Percentiles rank a stretch among this genome's conserved stretches.
phyloP scores from a whole-genome alignment of 495 filamentous ascomycete genomes.

The Penicillium argentinense region DNA sequence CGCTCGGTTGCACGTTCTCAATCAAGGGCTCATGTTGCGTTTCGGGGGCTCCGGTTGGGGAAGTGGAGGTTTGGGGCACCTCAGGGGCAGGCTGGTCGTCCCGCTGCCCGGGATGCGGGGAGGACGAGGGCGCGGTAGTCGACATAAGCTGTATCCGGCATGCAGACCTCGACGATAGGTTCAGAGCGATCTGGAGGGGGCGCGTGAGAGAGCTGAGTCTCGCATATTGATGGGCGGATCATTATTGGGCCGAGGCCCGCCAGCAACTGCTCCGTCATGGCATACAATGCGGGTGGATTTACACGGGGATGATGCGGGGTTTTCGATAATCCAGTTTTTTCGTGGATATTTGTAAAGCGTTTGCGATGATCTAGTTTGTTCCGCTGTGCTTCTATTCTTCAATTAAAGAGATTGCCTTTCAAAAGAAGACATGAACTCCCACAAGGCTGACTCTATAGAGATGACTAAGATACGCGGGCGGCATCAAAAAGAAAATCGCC shows the following conservation, averaged over 20 bases:
- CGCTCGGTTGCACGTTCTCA: slow-evolving; percentile 8
- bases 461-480: slow-evolving; percentile 14
- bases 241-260: slow-evolving; percentile 25
- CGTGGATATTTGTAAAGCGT: too few relatives aligned
- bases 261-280: not conserved
- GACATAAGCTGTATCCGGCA: slow-evolving; percentile 42
- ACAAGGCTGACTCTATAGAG: not conserved
- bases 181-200: slow-evolving; percentile 9
- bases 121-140: slow-evolving; percentile 28
- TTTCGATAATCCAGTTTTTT: not conserved
- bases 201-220: slow-evolving; percentile 19
- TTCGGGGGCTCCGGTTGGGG: slow-evolving; percentile 17
- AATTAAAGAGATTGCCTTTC: too few relatives aligned
- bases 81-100: slow-evolving; percentile 22
- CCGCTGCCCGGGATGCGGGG: slow-evolving; percentile 28
- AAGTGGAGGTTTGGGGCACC: slow-evolving; percentile 8
- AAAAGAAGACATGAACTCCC: too few relatives aligned
- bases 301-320: too few relatives aligned
- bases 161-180: slow-evolving; percentile 55
- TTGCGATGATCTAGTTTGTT: too few relatives aligned
- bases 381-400: too few relatives aligned
- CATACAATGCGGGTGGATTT: not conserved
- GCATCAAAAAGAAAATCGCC: not conserved
- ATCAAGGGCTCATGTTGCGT: slow-evolving; percentile 24
- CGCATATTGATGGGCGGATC: slow-evolving; percentile 30